Evolutionary conservation across 352 stramenopile genomes (phyloP).

Genomic region (Pythium monospermum): DNA sequence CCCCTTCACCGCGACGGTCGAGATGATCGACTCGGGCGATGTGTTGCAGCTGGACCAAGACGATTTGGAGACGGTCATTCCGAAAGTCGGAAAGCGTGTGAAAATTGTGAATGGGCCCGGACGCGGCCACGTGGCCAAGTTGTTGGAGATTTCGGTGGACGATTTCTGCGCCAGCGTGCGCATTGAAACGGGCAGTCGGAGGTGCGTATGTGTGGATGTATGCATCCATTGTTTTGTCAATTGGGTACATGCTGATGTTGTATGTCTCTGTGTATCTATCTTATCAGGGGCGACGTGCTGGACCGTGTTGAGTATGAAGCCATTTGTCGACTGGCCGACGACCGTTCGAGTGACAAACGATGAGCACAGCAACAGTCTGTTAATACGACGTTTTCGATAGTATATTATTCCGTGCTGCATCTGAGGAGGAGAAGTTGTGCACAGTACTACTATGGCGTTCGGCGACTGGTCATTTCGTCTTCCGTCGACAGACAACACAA

Average conservation of each 20-base stretch:
- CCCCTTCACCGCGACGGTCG: constrained; percentile 73
- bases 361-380: no score
- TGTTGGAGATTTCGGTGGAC: constrained; percentile 69
- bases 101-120: constrained; percentile 76
- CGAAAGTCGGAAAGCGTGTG: constrained; percentile 54
- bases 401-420: no score
- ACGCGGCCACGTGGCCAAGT: constrained; percentile 45
- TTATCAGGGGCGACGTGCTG: constrained; percentile 51
- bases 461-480: constrained; percentile 14
- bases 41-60: constrained; percentile 83
- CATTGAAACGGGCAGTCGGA: constrained; percentile 53
- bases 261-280: neutral
- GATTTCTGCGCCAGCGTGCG: constrained; percentile 63
- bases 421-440: no score
- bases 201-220: constrained; percentile 19
- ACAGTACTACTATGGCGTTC: constrained; percentile 10
- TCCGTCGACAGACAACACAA: neutral
- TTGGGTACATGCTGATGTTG: constrained; percentile 1
- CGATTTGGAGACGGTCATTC: constrained; percentile 88
- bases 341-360: constrained; percentile 11
- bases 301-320: constrained; percentile 82
- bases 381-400: no score
- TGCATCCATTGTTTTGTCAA: neutral
- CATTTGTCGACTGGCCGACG: constrained; percentile 63
- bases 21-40: constrained; percentile 80